phyloP scores from a whole-genome alignment of 192 early-diverging fungal species.

The Coemansia sp. region DNA sequence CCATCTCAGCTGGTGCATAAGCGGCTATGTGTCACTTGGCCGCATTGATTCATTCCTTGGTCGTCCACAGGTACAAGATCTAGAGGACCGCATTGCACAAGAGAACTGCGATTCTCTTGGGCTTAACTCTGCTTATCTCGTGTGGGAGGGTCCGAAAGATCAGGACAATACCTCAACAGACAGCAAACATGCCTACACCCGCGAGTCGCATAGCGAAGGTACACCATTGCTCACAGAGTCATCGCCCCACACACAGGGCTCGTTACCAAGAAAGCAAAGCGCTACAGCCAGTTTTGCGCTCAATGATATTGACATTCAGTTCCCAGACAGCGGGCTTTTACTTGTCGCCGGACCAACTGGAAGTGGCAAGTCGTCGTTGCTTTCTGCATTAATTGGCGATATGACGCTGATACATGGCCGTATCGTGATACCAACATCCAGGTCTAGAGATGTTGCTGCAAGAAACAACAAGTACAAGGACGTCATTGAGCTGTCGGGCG shows the following conservation, averaged over 20 bases:
- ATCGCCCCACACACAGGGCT: neutral
- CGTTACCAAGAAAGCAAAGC: neutral
- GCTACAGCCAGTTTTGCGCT: constrained; percentile 37
- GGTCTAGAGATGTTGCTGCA: neutral
- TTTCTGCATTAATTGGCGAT: too few species aligned
- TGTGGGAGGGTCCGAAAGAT: constrained; percentile 20
- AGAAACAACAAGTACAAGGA: neutral
- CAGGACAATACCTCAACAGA: neutral
- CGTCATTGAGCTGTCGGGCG: too few species aligned
- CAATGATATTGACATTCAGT: too few species aligned
- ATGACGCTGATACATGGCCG: too few species aligned
- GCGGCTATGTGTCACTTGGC: constrained; percentile 63
- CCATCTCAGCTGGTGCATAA: constrained; percentile 60
- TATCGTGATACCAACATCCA: too few species aligned
- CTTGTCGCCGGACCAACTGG: too few species aligned
- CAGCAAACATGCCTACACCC: neutral
- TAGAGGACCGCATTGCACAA: constrained; percentile 34
- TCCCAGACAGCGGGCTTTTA: too few species aligned
- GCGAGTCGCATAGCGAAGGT: neutral
- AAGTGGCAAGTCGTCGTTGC: too few species aligned
- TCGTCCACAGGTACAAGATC: constrained; percentile 66
- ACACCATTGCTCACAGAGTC: neutral
- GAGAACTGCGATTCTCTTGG: constrained; percentile 8
- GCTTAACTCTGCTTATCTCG: constrained; percentile 35
- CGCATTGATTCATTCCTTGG: constrained; percentile 75